These are phyloP conservation scores for Fusarium sp. DNA, from an alignment of 2,329 filamentous ascomycete species.

Conservation along the genomic window DNA sequence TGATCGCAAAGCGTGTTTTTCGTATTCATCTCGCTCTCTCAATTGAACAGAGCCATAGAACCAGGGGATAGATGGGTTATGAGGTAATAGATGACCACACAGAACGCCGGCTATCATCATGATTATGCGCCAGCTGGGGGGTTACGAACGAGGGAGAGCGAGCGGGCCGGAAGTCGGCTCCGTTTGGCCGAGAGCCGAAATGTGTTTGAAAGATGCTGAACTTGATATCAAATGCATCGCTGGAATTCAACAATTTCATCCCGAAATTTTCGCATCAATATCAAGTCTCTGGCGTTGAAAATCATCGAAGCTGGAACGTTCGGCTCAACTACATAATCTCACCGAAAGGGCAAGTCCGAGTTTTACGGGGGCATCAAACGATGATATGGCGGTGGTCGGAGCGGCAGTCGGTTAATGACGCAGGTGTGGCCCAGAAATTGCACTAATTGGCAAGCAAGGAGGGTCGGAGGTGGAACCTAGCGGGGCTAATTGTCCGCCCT, in stretches of 20 bases:
- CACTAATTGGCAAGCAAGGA: conserved; percentile 1
- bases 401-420: conserved; percentile 42
- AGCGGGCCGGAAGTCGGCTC: conserved; percentile 26
- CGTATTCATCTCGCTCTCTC: not conserved
- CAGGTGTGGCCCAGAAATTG: conserved; percentile 11
- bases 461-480: not conserved
- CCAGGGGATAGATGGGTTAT: conserved; percentile 2
- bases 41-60: not conserved
- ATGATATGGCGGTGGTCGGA: conserved; percentile 43
- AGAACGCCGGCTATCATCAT: conserved; percentile 20
- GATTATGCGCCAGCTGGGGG: conserved; percentile 12
- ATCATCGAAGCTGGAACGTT: not conserved
- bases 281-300: not conserved
- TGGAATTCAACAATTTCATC: not conserved
- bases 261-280: not conserved
- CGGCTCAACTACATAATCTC: not conserved
- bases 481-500: conserved; percentile 10
- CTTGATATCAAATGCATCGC: not conserved
- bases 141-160: not conserved
- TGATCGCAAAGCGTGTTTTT: not conserved
- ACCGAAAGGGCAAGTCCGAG: not conserved
- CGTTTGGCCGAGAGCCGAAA: conserved; percentile 23
- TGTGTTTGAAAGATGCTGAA: not conserved
- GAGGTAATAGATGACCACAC: conserved; percentile 12
- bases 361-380: conserved; percentile 18